Conservation (phyloP, 371 early-diverging fungal species). For the Encephalitozoon intestinalis region DNA sequence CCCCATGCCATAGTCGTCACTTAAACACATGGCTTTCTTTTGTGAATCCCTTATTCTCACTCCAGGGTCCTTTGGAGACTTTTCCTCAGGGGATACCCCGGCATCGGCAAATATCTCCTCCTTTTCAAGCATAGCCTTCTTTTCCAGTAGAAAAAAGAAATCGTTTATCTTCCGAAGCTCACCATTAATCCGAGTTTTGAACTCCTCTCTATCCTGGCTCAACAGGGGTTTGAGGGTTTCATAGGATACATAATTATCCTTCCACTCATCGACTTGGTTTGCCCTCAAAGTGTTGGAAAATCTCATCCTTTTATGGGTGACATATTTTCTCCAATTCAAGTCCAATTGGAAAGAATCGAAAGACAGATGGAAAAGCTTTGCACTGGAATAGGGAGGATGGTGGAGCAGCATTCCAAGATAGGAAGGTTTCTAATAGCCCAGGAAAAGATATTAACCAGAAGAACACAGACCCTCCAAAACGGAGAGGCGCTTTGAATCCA, state of each 20-base stretch:
- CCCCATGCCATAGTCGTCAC: not conserved
- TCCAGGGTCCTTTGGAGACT: not conserved
- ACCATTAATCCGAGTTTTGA: slow-evolving; percentile 15
- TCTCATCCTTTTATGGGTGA: slow-evolving; percentile 52
- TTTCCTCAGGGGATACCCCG: not conserved
- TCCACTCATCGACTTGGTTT: slow-evolving; percentile 57
- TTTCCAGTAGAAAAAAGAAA: slow-evolving; percentile 48
- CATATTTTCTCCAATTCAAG: slow-evolving; percentile 8
- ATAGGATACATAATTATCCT: slow-evolving; percentile 55
- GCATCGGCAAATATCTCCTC: slow-evolving; percentile 23
- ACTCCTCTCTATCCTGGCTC: slow-evolving; percentile 11
- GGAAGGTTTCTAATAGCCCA: slow-evolving; percentile 7
- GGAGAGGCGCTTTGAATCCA: not conserved
- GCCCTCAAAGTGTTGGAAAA: slow-evolving; percentile 55
- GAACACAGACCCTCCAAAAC: not conserved
- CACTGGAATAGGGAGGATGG: slow-evolving; percentile 11
- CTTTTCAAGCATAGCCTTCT: slow-evolving; percentile 50
- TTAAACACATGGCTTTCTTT: not conserved
- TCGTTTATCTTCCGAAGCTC: slow-evolving; percentile 52
- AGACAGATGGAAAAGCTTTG: slow-evolving; percentile 12
- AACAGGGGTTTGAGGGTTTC: slow-evolving; percentile 31
- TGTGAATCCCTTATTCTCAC: not conserved
- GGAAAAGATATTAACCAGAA: not conserved
- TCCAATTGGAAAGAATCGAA: slow-evolving; percentile 11
- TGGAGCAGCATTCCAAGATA: slow-evolving; percentile 29